phyloP scores from a whole-genome alignment of 208 protist species.

The Leptomonas seymouri region DNA sequence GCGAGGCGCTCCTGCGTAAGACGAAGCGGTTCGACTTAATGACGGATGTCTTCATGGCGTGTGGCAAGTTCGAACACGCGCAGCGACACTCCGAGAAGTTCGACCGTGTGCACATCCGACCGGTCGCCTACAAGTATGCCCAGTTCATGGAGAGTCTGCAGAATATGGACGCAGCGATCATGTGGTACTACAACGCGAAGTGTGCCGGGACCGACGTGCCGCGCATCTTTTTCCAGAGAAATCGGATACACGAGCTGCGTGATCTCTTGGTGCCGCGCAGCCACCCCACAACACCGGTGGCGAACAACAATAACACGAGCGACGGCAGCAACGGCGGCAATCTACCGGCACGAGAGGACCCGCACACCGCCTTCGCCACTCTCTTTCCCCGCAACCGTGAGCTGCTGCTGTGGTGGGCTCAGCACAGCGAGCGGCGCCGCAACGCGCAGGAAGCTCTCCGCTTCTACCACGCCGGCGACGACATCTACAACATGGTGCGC shows the following conservation, averaged over 20 bases:
- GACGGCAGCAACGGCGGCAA: not conserved
- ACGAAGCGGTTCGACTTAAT: conserved; percentile 94
- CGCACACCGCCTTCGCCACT: conserved; percentile 45
- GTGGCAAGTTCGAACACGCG: conserved; percentile 95
- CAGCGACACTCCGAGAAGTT: conserved; percentile 87
- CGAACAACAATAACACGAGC: not conserved
- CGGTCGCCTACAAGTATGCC: conserved; percentile 95
- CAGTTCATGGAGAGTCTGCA: conserved; percentile 95
- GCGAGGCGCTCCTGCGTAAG: conserved; percentile 75
- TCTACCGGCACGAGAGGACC: conserved; percentile 14
- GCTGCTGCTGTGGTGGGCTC: conserved; percentile 92
- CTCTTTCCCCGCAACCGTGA: conserved; percentile 81
- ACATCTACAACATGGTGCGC: conserved; percentile 92
- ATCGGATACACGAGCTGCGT: conserved; percentile 83
- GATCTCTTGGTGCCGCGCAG: conserved; percentile 70
- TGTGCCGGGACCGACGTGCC: conserved; percentile 93
- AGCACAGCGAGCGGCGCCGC: conserved; percentile 90
- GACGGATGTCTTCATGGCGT: conserved; percentile 92
- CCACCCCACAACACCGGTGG: conserved; percentile 14
- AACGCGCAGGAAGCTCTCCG: conserved; percentile 88
- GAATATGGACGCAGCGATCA: conserved; percentile 90
- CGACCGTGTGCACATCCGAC: conserved; percentile 93
- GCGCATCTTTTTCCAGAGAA: conserved; percentile 91
- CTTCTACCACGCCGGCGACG: conserved; percentile 91
- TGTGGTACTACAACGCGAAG: conserved; percentile 93